These are phyloP conservation scores for Chrysophaeum taylorii DNA, from an alignment of 352 stramenopile genomes.

Conservation along the genomic window DNA sequence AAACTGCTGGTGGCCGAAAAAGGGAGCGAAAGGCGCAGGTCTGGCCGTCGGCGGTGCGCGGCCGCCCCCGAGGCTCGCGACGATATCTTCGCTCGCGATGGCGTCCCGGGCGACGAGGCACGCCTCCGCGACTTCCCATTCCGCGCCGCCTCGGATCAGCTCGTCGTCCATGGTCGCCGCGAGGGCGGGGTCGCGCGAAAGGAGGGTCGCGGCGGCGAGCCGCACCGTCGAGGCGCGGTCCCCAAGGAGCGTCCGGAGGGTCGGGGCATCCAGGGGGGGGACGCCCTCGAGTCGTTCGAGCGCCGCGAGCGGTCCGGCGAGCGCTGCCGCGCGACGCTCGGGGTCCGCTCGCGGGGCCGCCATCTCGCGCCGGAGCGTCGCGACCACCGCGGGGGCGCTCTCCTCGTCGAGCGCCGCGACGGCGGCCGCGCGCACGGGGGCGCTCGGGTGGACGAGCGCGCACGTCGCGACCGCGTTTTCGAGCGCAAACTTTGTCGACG, in stretches of 20 bases:
- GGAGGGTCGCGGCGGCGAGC: neutral
- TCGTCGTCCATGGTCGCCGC: no score
- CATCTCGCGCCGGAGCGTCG: neutral
- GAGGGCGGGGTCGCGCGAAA: neutral
- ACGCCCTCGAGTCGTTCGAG: neutral
- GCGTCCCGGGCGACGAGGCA: neutral
- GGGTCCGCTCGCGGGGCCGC: neutral
- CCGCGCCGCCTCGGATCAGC: neutral
- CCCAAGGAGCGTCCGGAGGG: neutral
- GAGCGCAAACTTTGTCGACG: neutral
- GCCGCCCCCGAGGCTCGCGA: neutral
- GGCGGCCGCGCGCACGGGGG: neutral
- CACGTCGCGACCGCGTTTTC: neutral
- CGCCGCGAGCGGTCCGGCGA: neutral
- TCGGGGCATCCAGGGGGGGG: neutral
- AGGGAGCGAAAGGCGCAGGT: neutral
- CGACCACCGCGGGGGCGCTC: neutral
- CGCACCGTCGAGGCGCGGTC: slow-evolving; percentile 8
- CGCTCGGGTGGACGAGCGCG: neutral
- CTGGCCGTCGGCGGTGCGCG: neutral
- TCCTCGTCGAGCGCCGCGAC: neutral
- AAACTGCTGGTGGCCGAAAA: neutral
- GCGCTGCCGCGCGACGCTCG: neutral
- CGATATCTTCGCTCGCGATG: neutral
- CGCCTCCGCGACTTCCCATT: neutral